Evolutionary conservation across 345 rosid species (phyloP), one percentile per base, ranked within the genome.

Genomic region (Gossypium australe): DNA sequence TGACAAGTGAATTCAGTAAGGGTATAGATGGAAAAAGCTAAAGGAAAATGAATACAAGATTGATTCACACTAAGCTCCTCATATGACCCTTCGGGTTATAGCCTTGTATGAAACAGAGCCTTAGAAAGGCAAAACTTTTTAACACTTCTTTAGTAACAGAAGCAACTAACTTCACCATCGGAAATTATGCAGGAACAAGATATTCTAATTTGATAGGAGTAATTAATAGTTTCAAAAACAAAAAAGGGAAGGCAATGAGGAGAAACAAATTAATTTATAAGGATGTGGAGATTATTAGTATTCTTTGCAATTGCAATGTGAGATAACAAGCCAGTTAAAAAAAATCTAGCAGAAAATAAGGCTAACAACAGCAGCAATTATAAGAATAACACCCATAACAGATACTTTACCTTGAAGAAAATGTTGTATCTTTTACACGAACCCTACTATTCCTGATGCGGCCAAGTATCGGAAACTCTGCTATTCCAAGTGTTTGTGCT

Each of bases 401-500:
- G 24, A 38, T 17, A n/a, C 9, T 29, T 75, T 72, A 94, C 98
- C 98, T 91, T 67, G 98, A 94, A 44, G 98, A 94, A 82, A 92
- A 92, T 2, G 92, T 94, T 44, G 98, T 85, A 74, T 92, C 97
- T 84, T 85, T 90, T 53, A 94, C 86, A 63, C 95, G 87, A 66
- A 89, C 97, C 80, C 89, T 87, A 77, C 97, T 86, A 82, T 88
- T 91, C 82, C 94, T 88, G 44, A 92, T 81, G 69, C 97, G 97
- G 38, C 98, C 98, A 76, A 94, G 84, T 13, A 88, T 63, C 20
- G 98, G 95, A 86, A 94, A 94, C 44, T 92, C 97, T 71, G 91
- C 83, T 77, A 94, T 86, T 80, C 94, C 89, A 86, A 94, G 77
- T 59, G 87, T 77, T 81, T 92, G 89, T 81, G 98, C 97, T 84